Conservation (phyloP, 495 filamentous ascomycete genomes). For the Talaromyces thailandensis region DNA sequence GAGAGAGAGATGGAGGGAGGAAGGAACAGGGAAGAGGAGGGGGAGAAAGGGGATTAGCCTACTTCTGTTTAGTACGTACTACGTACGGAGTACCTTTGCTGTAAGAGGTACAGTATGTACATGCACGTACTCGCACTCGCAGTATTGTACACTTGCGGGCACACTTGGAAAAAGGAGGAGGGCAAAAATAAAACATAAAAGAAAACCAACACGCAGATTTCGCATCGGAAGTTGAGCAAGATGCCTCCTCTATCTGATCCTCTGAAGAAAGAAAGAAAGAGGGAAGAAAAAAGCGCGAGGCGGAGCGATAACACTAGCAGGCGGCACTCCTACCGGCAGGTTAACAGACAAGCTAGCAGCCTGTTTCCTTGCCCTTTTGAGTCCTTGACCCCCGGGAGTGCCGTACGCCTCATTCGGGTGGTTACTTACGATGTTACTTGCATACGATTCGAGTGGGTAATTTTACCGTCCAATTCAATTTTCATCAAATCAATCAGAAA, state of each 20-base stretch:
- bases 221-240: background rate
- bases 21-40: slow-evolving; percentile 9
- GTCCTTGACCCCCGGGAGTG: background rate
- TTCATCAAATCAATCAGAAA: background rate
- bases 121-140: background rate
- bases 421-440: background rate
- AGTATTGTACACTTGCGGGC: background rate
- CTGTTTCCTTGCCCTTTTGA: background rate
- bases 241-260: background rate
- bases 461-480: background rate
- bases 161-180: background rate
- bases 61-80: background rate
- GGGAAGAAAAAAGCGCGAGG: background rate
- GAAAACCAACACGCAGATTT: background rate
- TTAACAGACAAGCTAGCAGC: background rate
- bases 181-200: background rate
- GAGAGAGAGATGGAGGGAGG: slow-evolving; percentile 13
- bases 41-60: background rate
- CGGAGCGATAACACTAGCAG: background rate
- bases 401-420: background rate
- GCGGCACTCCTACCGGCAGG: background rate
- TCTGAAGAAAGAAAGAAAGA: background rate
- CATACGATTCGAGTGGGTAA: background rate
- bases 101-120: background rate
- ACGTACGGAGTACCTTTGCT: background rate